phyloP scores from a whole-genome alignment of 2,329 filamentous ascomycete genomes.

The Botryotinia convoluta region DNA sequence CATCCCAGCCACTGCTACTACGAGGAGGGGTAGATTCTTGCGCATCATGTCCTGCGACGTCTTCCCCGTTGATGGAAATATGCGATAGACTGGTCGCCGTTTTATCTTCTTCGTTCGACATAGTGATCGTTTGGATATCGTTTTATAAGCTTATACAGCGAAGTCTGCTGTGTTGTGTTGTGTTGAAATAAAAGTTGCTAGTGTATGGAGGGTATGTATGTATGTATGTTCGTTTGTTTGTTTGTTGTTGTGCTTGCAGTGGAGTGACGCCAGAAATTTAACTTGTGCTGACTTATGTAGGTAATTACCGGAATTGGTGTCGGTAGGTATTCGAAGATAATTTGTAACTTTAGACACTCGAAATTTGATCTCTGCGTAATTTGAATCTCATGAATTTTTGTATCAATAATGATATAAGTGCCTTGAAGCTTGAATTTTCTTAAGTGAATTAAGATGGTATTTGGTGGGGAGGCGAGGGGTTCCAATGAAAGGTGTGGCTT shows the following conservation, averaged over 20 bases:
- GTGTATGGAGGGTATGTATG: neutral
- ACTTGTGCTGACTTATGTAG: neutral
- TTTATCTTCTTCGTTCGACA: slow-evolving; percentile 27
- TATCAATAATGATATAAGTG: neutral
- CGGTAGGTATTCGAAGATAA: neutral
- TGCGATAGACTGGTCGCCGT: slow-evolving; percentile 29
- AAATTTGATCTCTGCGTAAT: neutral
- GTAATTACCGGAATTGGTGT: neutral
- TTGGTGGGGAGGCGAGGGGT: neutral
- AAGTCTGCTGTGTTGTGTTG: neutral
- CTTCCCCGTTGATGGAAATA: slow-evolving; percentile 32
- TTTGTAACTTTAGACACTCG: neutral
- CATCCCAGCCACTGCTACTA: slow-evolving; percentile 77
- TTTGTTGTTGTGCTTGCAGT: neutral
- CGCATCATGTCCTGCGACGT: slow-evolving; percentile 33
- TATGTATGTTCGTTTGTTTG: neutral
- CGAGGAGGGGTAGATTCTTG: slow-evolving; percentile 29
- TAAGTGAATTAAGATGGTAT: neutral
- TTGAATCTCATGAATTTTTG: neutral
- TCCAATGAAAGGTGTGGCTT: neutral
- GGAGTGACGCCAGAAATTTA: slow-evolving; percentile 1
- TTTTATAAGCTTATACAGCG: neutral
- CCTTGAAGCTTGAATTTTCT: neutral
- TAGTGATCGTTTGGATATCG: slow-evolving; percentile 8
- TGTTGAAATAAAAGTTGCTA: neutral